phyloP scores from a whole-genome alignment of 352 stramenopile species.

The Halophytophthora polymorphica region DNA sequence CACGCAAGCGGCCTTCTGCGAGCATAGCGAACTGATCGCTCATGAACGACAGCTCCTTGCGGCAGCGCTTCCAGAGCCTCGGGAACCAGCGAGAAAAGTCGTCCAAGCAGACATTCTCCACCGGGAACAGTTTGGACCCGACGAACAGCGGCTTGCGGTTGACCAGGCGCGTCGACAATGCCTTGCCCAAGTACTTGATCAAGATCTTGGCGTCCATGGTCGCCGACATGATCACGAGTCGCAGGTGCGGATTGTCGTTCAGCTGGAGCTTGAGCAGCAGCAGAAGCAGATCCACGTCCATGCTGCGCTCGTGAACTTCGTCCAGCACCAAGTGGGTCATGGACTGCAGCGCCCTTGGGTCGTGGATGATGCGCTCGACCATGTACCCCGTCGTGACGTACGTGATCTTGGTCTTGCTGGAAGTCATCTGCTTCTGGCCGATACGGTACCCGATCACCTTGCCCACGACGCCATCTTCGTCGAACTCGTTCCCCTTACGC shows the following conservation, averaged over 20 bases:
- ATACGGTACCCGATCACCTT: constrained; percentile 79
- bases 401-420: constrained; percentile 90
- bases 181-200: constrained; percentile 83
- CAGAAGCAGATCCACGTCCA: constrained; percentile 96
- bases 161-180: constrained; percentile 45
- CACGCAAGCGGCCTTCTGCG: constrained; percentile 19
- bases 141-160: constrained; percentile 73
- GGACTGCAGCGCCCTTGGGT: constrained; percentile 79
- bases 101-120: constrained; percentile 68
- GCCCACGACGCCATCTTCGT: constrained; percentile 56
- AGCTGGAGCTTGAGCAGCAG: constrained; percentile 86
- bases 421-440: constrained; percentile 90
- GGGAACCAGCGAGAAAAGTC: constrained; percentile 42
- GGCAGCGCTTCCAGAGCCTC: constrained; percentile 23
- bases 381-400: constrained; percentile 98
- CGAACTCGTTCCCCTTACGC: constrained; percentile 74
- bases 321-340: constrained; percentile 96
- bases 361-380: constrained; percentile 92
- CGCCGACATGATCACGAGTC: constrained; percentile 96
- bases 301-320: constrained; percentile 93
- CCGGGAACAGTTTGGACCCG: constrained; percentile 73
- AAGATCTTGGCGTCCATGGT: constrained; percentile 93
- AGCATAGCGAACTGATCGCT: constrained; percentile 37
- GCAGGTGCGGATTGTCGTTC: constrained; percentile 60
- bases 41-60: constrained; percentile 49